Evolutionary conservation across 768 basidiomycete species (phyloP), one percentile per base, ranked within the genome.

Genomic region (Tylopilus plumbeoviolaceoides): DNA sequence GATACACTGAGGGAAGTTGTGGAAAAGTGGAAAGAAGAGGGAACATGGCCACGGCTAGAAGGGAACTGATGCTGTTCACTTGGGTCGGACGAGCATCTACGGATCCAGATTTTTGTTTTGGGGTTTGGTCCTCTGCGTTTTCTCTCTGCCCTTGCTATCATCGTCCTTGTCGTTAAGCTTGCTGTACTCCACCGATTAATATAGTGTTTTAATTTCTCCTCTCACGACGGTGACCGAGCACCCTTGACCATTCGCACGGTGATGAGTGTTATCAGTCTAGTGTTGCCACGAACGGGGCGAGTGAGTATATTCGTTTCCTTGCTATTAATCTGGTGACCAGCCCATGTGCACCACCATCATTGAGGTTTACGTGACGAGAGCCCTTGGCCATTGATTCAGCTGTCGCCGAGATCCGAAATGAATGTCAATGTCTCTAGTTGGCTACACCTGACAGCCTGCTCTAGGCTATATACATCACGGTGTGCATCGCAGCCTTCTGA

Each of bases 1-100:
- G 82, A 82, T 17, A 72, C 78, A 7, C 64, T 93, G 48, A 72
- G 75, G 62, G 89, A 91, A 51, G 75, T 89, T 28, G 79, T 93
- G 31, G 84, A 87, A 61, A 86, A 87, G 66, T 91, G 87, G 83
- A 89, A 87, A 64, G 82, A 69, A 14, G 91, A 93, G 60, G 82
- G 84, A 38, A 53, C 70, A 0, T 69, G 68, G 68, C 68, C 70
- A 12, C 56, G 54, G 45, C 35, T 70, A 45, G 59, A 61, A 4
- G 58, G 44, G n/a, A 47, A 53, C 11, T 57, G 43, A 66, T 10
- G 23, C 1, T 35, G 36, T 18, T n/a, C 33, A 38, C 3, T 14
- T 44, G 21, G 21, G 23, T 21, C 15, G 40, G n/a, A 35, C n/a
- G 36, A 48, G 51, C 43, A 62, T 62, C 48, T 57, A 62, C 15